A percentile compares a stretch with the other conserved stretches of the same genome.
Conservation (phyloP, 2,329 filamentous ascomycete genomes). For the Orbilia javanica region DNA sequence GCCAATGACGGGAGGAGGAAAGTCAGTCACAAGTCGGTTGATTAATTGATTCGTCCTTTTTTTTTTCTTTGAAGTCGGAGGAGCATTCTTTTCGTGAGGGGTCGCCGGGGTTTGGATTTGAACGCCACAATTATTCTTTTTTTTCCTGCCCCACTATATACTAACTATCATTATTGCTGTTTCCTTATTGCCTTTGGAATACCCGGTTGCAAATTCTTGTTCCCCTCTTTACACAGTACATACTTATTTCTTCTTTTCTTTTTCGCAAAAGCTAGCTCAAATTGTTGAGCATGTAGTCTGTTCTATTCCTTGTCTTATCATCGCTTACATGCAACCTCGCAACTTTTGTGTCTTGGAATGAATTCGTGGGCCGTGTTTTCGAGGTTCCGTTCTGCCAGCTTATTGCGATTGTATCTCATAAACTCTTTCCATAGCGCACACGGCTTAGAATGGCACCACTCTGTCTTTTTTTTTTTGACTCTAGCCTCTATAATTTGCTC, state of each 20-base stretch:
- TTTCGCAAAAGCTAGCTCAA: constrained; percentile 7
- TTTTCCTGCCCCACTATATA: not conserved
- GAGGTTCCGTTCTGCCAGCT: not conserved
- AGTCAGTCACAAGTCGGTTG: constrained; percentile 44
- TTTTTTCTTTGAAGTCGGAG: not conserved
- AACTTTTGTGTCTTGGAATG: constrained; percentile 20
- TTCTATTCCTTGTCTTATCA: not conserved
- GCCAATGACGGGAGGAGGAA: constrained; percentile 16
- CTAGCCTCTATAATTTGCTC: not conserved
- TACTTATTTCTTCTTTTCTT: not conserved
- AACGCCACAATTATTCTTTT: not conserved
- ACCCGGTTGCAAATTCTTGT: constrained; percentile 42
- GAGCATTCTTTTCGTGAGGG: not conserved
- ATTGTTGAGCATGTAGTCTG: not conserved
- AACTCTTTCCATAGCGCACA: constrained; percentile 5
- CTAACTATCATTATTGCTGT: constrained; percentile 1
- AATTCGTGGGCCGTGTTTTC: constrained; percentile 3
- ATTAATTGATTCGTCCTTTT: constrained; percentile 26
- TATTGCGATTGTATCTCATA: constrained; percentile 1
- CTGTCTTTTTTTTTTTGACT: not conserved
- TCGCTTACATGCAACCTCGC: constrained; percentile 14
- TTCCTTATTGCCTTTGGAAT: constrained; percentile 30
- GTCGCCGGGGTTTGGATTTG: constrained; percentile 13
- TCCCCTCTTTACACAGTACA: constrained; percentile 10
- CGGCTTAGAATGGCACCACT: constrained; percentile 11